These are phyloP conservation scores for slime mould (Dictyostelium discoideum) DNA, from an alignment of 78 protist genomes.

Conservation along the genomic window dicty_2.7 NC_007091.3:3828001-3828500, in stretches of 20 bases:
- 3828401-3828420: constrained; percentile 37
- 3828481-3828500: constrained; percentile 28
- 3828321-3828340: constrained; percentile 54
- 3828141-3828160: constrained; percentile 68
- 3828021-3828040: constrained; percentile 32
- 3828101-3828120: constrained; percentile 30
- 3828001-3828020: constrained; percentile 40
- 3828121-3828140: constrained; percentile 11
- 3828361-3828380: constrained; percentile 61
- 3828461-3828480: constrained; percentile 58
- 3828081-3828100: constrained; percentile 61
- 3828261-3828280: constrained; percentile 22
- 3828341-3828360: constrained; percentile 65
- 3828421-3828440: constrained; percentile 65
- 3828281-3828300: constrained; percentile 71
- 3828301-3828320: constrained; percentile 64
- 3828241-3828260: constrained; percentile 44
- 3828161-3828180: constrained; percentile 51
- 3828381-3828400: constrained; percentile 40
- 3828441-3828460: constrained; percentile 76
- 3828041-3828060: constrained; percentile 14
- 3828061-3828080: constrained; percentile 16
- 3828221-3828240: constrained; percentile 15
- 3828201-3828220: constrained; percentile 54
- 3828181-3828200: constrained; percentile 37